Conservation (phyloP, 2,329 filamentous ascomycete genomes). For the Fonsecaea pugnacius region DNA sequence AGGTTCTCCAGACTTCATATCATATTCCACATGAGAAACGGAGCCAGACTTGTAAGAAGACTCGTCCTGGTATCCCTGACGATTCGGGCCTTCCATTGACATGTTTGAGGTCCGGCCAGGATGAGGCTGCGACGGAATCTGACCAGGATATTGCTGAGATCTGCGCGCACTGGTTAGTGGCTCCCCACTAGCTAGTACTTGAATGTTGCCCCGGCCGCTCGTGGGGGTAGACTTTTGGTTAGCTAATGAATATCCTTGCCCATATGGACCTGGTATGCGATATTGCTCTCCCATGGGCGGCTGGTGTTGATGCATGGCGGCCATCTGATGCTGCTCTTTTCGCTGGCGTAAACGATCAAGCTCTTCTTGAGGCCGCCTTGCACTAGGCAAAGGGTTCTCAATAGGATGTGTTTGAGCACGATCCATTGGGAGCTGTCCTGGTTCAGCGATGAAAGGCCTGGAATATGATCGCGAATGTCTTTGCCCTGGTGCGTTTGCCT, state of each 20-base stretch:
- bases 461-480: slow-evolving; percentile 31
- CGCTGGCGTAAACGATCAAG: slow-evolving; percentile 24
- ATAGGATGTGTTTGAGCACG: slow-evolving; percentile 27
- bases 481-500: slow-evolving; percentile 14
- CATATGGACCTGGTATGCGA: slow-evolving; percentile 38
- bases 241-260: slow-evolving; percentile 35
- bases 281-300: slow-evolving; percentile 26
- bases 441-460: slow-evolving; percentile 27
- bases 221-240: slow-evolving; percentile 30
- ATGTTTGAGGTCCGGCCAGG: slow-evolving; percentile 5
- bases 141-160: slow-evolving; percentile 17
- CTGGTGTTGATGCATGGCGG: slow-evolving; percentile 3
- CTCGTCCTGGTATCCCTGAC: slow-evolving; percentile 14
- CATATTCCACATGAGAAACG: slow-evolving; percentile 12
- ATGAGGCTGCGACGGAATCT: slow-evolving; percentile 15
- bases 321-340: slow-evolving; percentile 13
- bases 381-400: slow-evolving; percentile 34
- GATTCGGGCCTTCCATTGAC: not conserved
- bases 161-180: slow-evolving; percentile 26
- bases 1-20: slow-evolving; percentile 19
- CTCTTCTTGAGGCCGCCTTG: slow-evolving; percentile 30
- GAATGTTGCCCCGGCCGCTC: slow-evolving; percentile 24
- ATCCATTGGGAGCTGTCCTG: slow-evolving; percentile 21
- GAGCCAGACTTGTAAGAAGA: not conserved
- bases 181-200: slow-evolving; percentile 26